Conservation (phyloP, 225 moss, liverwort and hornwort species). For the Thuidium tamariscinum region DNA sequence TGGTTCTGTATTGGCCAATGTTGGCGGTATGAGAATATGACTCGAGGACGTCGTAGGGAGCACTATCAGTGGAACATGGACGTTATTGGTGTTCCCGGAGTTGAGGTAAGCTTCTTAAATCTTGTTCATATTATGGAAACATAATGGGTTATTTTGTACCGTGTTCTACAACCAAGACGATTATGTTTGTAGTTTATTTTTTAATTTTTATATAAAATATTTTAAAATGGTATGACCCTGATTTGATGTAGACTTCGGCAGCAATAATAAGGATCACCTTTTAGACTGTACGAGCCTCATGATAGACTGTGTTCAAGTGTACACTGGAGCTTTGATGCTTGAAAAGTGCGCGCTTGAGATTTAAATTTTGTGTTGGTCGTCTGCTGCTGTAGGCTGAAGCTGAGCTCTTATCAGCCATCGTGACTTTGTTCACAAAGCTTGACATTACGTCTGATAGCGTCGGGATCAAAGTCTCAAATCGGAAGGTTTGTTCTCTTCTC, state of each 20-base stretch:
- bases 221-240: neutral
- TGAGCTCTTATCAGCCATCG: conserved; percentile 81
- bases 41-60: conserved; percentile 82
- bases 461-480: conserved; percentile 78
- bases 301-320: neutral
- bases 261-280: neutral
- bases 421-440: conserved; percentile 59
- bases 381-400: conserved; percentile 65
- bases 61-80: conserved; percentile 99
- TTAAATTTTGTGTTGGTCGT: neutral
- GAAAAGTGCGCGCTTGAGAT: neutral
- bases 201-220: neutral
- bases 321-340: neutral
- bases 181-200: neutral
- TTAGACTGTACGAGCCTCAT: neutral
- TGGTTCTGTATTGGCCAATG: conserved; percentile 98
- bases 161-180: neutral
- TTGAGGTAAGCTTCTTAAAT: conserved; percentile 44
- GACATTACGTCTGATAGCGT: conserved; percentile 69
- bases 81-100: conserved; percentile 76
- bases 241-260: neutral
- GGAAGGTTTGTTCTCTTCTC: conserved; percentile 43
- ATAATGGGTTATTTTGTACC: neutral
- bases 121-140: neutral
- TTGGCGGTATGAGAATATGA: conserved; percentile 94